Conservation (phyloP, 2,329 filamentous ascomycete species). For the Aspergillus fischeri region DNA sequence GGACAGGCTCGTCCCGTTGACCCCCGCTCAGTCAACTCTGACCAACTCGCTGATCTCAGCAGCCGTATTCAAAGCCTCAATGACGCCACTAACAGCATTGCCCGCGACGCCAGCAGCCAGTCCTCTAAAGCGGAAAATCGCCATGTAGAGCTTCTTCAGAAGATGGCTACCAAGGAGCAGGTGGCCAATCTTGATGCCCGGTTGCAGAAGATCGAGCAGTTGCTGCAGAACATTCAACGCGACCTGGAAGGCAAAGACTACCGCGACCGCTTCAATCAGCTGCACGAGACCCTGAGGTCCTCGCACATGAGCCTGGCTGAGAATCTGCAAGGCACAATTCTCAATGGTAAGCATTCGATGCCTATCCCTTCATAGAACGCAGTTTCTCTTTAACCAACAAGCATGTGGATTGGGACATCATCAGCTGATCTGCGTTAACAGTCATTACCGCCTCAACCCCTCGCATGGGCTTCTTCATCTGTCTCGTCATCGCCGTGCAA, state of each 20-base stretch:
- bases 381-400: not conserved
- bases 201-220: conserved; percentile 52
- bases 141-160: conserved; percentile 48
- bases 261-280: conserved; percentile 49
- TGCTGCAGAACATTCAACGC: conserved; percentile 47
- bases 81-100: conserved; percentile 55
- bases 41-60: conserved; percentile 79
- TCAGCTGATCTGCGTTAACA: conserved; percentile 18
- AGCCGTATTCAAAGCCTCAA: conserved; percentile 67
- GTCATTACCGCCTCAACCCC: conserved; percentile 53
- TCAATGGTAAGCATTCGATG: conserved; percentile 43
- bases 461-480: conserved; percentile 60
- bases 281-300: conserved; percentile 52
- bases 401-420: not conserved
- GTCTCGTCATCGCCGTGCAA: conserved; percentile 72
- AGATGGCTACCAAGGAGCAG: conserved; percentile 34
- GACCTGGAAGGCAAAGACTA: conserved; percentile 57
- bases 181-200: conserved; percentile 42
- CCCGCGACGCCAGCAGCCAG: conserved; percentile 51
- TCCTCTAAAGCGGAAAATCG: conserved; percentile 50
- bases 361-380: not conserved
- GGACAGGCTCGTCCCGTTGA: conserved; percentile 16
- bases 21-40: conserved; percentile 40
- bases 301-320: conserved; percentile 52
- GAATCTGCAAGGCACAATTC: conserved; percentile 48